These are phyloP conservation scores for Quercus bicolor DNA, from an alignment of 306 rosid genomes.

Conservation along the genomic window DNA sequence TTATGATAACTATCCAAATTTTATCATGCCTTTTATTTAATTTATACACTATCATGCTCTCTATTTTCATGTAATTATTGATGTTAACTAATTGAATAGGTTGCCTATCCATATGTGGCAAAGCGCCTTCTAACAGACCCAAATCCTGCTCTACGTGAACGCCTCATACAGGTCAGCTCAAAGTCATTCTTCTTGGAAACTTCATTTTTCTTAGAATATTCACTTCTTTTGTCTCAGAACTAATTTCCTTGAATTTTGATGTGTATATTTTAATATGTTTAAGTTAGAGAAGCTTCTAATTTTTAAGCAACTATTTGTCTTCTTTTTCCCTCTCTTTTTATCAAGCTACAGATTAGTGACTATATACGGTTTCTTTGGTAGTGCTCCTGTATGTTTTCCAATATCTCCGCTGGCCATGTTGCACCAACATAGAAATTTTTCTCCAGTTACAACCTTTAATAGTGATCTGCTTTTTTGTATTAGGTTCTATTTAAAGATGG, in stretches of 20 bases:
- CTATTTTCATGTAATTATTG: conserved; percentile 12
- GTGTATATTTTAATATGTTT: background rate
- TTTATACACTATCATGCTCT: conserved; percentile 1
- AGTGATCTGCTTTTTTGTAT: conserved; percentile 13
- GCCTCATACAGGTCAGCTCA: conserved; percentile 86
- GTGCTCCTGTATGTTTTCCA: background rate
- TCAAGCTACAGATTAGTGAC: background rate
- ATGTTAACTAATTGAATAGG: conserved; percentile 49
- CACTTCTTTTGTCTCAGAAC: background rate
- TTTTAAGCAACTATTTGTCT: background rate
- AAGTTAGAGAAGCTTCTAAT: conserved; percentile 7
- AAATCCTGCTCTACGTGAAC: conserved; percentile 94
- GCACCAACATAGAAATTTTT: background rate
- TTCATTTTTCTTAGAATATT: conserved; percentile 16
- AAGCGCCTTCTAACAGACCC: conserved; percentile 96
- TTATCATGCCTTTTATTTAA: conserved; percentile 13
- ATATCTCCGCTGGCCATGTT: background rate
- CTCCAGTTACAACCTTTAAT: background rate
- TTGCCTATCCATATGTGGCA: conserved; percentile 97
- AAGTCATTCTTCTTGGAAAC: conserved; percentile 2
- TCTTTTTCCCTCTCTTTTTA: background rate
- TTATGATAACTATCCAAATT: background rate
- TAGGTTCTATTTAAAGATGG: conserved; percentile 97
- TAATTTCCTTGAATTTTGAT: background rate
- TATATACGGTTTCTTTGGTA: background rate